These are phyloP conservation scores for Cordia subcordata DNA, from an alignment of 257 asterid species.

Conservation along the genomic window DNA sequence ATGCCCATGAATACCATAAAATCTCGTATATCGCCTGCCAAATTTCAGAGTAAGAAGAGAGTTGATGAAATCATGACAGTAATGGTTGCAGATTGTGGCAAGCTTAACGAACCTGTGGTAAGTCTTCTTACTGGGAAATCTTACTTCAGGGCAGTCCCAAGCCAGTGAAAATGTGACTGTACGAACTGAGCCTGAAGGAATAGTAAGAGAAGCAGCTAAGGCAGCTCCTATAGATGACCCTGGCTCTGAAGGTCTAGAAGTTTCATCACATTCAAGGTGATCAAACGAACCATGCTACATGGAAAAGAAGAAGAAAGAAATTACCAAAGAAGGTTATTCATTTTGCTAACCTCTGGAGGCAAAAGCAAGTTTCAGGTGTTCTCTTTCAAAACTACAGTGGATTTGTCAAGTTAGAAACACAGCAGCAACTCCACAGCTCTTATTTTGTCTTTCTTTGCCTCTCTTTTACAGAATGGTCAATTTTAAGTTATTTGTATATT, in stretches of 20 bases:
- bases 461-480: no score
- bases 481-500: no score
- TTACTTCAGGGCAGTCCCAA: conserved; percentile 90
- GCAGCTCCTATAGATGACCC: conserved; percentile 85
- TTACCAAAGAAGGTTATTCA: conserved; percentile 1
- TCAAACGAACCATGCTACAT: conserved; percentile 83
- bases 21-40: conserved; percentile 82
- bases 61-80: conserved; percentile 6
- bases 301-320: conserved; percentile 29
- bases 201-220: conserved; percentile 70
- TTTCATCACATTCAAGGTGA: conserved; percentile 58
- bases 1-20: conserved; percentile 55
- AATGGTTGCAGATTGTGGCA: conserved; percentile 8
- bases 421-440: no score
- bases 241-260: conserved; percentile 69
- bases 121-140: conserved; percentile 70
- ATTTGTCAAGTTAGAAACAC: no score
- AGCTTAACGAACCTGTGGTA: conserved; percentile 61
- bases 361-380: no score
- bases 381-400: no score
- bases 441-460: no score
- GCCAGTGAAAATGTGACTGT: conserved; percentile 75
- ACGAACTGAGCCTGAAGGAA: conserved; percentile 55
- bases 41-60: conserved; percentile 17
- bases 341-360: no score